These are phyloP conservation scores for Eimeria tenella DNA, from an alignment of 169 alveolate species.

Conservation along the genomic window DNA sequence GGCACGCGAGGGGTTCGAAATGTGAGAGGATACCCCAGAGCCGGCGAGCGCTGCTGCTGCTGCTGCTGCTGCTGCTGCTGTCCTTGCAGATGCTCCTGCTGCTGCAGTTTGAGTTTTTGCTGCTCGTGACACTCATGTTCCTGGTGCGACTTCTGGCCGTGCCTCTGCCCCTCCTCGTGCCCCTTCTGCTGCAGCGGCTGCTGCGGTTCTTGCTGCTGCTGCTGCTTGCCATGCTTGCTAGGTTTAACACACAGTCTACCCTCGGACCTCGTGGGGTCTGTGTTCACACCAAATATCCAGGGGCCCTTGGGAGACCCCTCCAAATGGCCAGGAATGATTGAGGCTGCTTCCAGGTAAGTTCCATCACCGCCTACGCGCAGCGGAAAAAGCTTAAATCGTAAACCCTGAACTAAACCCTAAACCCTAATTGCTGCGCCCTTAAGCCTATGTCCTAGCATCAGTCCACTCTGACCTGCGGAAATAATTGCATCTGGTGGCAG, in stretches of 20 bases:
- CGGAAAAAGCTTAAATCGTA: neutral
- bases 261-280: slow-evolving; percentile 88
- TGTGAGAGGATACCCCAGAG: neutral
- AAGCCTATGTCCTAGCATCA: neutral
- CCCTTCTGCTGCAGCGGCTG: slow-evolving; percentile 7
- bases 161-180: neutral
- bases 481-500: slow-evolving; percentile 75
- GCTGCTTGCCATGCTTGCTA: neutral
- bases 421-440: neutral
- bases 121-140: neutral
- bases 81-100: neutral
- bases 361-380: slow-evolving; percentile 87
- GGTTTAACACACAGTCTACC: slow-evolving; percentile 83
- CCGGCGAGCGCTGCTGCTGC: neutral
- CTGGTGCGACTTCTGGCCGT: neutral
- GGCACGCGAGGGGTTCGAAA: neutral
- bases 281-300: slow-evolving; percentile 86
- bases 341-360: slow-evolving; percentile 88
- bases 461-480: slow-evolving; percentile 36
- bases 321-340: slow-evolving; percentile 81
- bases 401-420: neutral
- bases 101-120: neutral
- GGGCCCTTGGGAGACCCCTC: slow-evolving; percentile 40
- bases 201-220: neutral
- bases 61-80: slow-evolving; percentile 20